Evolutionary conservation across 1,284 basidiomycete genomes (phyloP).

Genomic region (Anthracocystis panici-leucophaei): DNA sequence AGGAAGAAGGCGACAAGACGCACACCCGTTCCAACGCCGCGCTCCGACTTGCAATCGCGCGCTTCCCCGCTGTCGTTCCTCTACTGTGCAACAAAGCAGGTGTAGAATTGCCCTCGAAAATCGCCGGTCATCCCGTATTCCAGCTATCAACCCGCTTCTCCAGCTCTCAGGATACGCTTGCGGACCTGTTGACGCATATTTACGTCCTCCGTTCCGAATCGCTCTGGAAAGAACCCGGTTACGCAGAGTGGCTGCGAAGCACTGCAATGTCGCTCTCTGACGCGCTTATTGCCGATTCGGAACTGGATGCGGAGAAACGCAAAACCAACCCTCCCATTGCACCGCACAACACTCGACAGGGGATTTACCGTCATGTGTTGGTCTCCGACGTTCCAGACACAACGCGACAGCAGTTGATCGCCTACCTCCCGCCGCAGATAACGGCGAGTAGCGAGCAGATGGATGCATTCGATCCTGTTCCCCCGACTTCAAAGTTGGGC

Average conservation of each 20-base stretch:
- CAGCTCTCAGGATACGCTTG: conserved; percentile 28
- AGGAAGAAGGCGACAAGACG: conserved; percentile 53
- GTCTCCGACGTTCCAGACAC: conserved; percentile 66
- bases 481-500: conserved; percentile 29
- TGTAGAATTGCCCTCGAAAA: conserved; percentile 40
- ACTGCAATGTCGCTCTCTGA: conserved; percentile 34
- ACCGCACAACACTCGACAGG: conserved; percentile 39
- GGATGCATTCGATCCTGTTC: conserved; percentile 66
- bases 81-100: conserved; percentile 61
- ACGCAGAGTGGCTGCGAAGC: conserved; percentile 53
- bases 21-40: conserved; percentile 42
- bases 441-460: conserved; percentile 52
- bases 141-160: conserved; percentile 25
- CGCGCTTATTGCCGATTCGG: conserved; percentile 22
- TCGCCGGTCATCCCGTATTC: conserved; percentile 33
- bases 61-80: conserved; percentile 57
- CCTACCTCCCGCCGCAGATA: conserved; percentile 57
- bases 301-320: conserved; percentile 6
- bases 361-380: conserved; percentile 65
- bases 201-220: conserved; percentile 62
- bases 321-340: conserved; percentile 19
- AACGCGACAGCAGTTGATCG: conserved; percentile 60
- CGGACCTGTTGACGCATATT: conserved; percentile 59
- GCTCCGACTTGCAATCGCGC: conserved; percentile 58
- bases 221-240: conserved; percentile 63